These are phyloP conservation scores for Podila epigama DNA, from an alignment of 192 early-diverging fungal species.

Conservation along the genomic window DNA sequence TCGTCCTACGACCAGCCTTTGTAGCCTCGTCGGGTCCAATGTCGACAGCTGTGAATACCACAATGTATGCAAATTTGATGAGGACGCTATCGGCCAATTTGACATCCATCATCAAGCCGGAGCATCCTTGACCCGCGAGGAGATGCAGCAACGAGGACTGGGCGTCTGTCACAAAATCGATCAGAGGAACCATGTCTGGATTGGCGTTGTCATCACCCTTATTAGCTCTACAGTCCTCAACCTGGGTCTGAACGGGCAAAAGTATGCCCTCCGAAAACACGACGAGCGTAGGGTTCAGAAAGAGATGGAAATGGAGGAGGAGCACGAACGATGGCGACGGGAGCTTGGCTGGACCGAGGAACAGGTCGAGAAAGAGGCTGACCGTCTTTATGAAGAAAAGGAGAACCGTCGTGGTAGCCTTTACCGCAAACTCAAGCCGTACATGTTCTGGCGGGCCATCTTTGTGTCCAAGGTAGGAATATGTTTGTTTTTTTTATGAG, in stretches of 20 bases:
- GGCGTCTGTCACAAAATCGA: slow-evolving; percentile 58
- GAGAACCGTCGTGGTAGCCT: slow-evolving; percentile 24
- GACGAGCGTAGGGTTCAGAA: slow-evolving; percentile 54
- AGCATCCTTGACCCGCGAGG: slow-evolving; percentile 9
- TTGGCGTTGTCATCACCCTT: slow-evolving; percentile 75
- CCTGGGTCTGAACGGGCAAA: slow-evolving; percentile 84
- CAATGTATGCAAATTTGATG: slow-evolving; percentile 41
- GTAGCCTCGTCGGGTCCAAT: slow-evolving; percentile 52
- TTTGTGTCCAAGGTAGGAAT: slow-evolving; percentile 50
- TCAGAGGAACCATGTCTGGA: slow-evolving; percentile 66
- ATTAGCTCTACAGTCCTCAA: slow-evolving; percentile 73
- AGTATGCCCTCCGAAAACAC: slow-evolving; percentile 75
- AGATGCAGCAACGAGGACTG: slow-evolving; percentile 36
- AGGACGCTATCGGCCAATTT: neutral
- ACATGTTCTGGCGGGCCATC: slow-evolving; percentile 52
- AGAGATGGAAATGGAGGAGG: slow-evolving; percentile 43
- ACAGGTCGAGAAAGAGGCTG: slow-evolving; percentile 26
- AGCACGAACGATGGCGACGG: slow-evolving; percentile 42
- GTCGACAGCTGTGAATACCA: slow-evolving; percentile 61
- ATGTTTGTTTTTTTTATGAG: neutral
- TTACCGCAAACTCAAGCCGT: slow-evolving; percentile 41
- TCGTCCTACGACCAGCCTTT: slow-evolving; percentile 45
- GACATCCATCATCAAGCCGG: neutral
- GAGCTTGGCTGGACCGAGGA: slow-evolving; percentile 46
- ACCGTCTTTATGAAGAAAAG: slow-evolving; percentile 28